These are phyloP conservation scores for Pterocarpus santalinus DNA, from an alignment of 306 rosid genomes.

Conservation along the genomic window DNA sequence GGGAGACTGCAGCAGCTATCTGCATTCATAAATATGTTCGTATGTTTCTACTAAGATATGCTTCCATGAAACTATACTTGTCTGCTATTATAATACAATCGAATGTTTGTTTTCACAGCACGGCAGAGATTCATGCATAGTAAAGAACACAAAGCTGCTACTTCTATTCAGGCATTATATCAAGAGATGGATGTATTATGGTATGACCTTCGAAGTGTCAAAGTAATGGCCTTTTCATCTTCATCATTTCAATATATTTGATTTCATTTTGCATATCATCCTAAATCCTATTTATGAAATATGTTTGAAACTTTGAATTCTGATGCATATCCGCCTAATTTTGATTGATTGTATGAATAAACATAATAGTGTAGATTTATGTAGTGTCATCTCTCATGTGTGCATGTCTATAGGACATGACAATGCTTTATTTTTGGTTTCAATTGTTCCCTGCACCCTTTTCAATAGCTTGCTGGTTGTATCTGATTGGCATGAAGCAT, in stretches of 20 bases:
- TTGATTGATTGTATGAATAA: slow-evolving; percentile 33
- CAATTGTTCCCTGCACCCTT: slow-evolving; percentile 15
- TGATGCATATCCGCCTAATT: not conserved
- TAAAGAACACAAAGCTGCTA: slow-evolving; percentile 83
- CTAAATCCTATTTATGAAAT: too few relatives aligned
- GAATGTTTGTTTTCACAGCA: slow-evolving; percentile 68
- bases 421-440: slow-evolving; percentile 14
- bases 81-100: slow-evolving; percentile 76
- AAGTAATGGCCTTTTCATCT: too few relatives aligned
- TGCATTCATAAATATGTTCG: slow-evolving; percentile 72
- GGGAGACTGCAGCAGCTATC: slow-evolving; percentile 76
- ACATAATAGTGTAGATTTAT: not conserved
- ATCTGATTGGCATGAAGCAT: slow-evolving; percentile 24
- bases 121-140: slow-evolving; percentile 68
- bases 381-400: not conserved
- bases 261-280: too few relatives aligned
- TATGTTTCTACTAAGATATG: slow-evolving; percentile 61
- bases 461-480: slow-evolving; percentile 20
- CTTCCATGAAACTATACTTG: slow-evolving; percentile 62
- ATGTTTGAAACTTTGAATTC: too few relatives aligned
- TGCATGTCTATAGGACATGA: not conserved
- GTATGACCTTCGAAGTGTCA: too few relatives aligned
- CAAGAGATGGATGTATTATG: not conserved
- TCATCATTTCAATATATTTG: too few relatives aligned
- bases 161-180: slow-evolving; percentile 75